Evolutionary conservation across 1,284 basidiomycete species (phyloP).

Genomic region (Schizopora paradoxa): DNA sequence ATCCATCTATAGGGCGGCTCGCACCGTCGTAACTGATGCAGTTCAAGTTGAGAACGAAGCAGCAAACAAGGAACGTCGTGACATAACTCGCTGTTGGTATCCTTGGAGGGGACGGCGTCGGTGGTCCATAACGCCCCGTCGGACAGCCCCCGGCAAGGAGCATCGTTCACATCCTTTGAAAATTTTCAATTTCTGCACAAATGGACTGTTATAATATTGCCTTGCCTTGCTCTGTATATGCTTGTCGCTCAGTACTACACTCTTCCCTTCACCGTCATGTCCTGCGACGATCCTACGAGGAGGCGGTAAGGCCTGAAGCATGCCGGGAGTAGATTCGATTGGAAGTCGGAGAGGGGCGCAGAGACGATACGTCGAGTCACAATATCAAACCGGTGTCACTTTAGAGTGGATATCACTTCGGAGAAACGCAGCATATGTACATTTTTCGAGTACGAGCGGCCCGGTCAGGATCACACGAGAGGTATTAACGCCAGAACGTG

Average conservation of each 20-base stretch:
- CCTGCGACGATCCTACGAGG: constrained; percentile 47
- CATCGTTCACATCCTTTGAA: constrained; percentile 27
- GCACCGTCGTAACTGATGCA: constrained; percentile 45
- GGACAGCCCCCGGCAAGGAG: constrained; percentile 28
- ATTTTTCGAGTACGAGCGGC: no score
- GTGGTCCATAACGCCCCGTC: constrained; percentile 44
- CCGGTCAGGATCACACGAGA: no score
- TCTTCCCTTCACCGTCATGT: constrained; percentile 36
- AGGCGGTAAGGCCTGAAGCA: constrained; percentile 26
- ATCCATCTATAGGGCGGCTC: constrained; percentile 32
- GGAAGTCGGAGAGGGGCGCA: no score
- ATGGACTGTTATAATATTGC: background rate
- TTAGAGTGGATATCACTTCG: no score
- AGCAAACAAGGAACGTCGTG: background rate
- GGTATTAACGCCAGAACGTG: no score
- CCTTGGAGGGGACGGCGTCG: constrained; percentile 45
- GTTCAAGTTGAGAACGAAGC: constrained; percentile 8
- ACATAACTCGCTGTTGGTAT: constrained; percentile 43
- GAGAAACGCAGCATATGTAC: no score
- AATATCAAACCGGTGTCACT: no score
- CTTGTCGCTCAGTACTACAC: constrained; percentile 32
- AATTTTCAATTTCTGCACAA: background rate
- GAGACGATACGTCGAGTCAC: no score
- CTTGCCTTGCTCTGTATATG: constrained; percentile 16
- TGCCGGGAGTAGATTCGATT: no score